These are phyloP conservation scores for Kazachstania viticola DNA, from an alignment of 805 yeast species.

Conservation along the genomic window DNA sequence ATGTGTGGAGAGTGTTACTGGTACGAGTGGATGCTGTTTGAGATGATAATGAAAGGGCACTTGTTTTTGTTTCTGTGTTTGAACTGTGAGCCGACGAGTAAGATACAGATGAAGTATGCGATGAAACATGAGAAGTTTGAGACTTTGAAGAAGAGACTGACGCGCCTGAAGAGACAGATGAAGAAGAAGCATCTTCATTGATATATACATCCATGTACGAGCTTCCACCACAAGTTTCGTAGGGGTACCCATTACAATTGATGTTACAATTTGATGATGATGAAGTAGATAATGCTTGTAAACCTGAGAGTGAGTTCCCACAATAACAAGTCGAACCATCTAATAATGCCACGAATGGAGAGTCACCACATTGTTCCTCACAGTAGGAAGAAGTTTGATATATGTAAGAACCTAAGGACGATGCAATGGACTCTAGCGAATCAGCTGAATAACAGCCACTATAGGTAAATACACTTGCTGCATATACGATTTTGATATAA, in stretches of 20 bases:
- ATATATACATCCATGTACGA: slow-evolving; percentile 36
- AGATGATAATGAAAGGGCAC: neutral
- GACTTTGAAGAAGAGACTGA: neutral
- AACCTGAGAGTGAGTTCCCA: slow-evolving; percentile 34
- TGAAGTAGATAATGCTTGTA: slow-evolving; percentile 32
- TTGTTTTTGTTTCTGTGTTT: neutral
- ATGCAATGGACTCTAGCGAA: slow-evolving; percentile 15
- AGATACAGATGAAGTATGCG: neutral
- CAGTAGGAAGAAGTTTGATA: slow-evolving; percentile 56
- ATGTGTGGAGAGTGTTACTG: neutral
- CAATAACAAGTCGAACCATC: slow-evolving; percentile 56
- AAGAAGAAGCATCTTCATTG: slow-evolving; percentile 15
- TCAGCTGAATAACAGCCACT: slow-evolving; percentile 30
- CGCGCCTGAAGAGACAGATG: neutral
- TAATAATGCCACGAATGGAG: slow-evolving; percentile 38
- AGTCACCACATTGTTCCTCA: slow-evolving; percentile 38
- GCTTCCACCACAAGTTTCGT: slow-evolving; percentile 57
- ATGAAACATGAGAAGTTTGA: neutral
- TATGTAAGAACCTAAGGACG: slow-evolving; percentile 35
- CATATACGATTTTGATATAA: neutral
- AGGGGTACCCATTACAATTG: slow-evolving; percentile 51
- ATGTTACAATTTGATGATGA: slow-evolving; percentile 33
- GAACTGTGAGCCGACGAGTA: neutral
- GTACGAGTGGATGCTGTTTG: neutral
- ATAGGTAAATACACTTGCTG: slow-evolving; percentile 14